Conservation (phyloP, 306 rosid genomes). For the Citrullus colocynthis region DNA sequence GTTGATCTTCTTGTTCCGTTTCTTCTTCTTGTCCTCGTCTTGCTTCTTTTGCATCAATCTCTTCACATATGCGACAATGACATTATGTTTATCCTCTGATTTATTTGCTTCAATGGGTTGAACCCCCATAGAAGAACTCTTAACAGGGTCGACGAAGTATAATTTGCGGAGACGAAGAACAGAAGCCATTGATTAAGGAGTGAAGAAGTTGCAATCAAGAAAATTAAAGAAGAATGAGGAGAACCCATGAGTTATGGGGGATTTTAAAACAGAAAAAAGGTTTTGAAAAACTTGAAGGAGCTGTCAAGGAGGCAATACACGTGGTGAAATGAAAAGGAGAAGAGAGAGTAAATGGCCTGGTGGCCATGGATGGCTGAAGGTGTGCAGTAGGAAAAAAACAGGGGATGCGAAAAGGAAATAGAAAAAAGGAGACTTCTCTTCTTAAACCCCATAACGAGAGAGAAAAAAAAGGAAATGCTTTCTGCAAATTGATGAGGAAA, state of each 20-base stretch:
- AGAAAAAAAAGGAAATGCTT: background rate
- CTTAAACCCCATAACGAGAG: background rate
- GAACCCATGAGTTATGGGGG: conserved; percentile 11
- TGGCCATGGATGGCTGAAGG: background rate
- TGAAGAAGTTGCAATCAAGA: background rate
- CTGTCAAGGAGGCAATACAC: conserved; percentile 13
- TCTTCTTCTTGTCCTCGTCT: conserved; percentile 15
- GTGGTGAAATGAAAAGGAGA: conserved; percentile 14
- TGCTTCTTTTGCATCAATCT: background rate
- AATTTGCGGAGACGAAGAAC: conserved; percentile 28
- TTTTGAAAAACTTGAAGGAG: conserved; percentile 2
- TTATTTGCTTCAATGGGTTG: conserved; percentile 12
- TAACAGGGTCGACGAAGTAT: conserved; percentile 16
- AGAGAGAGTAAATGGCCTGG: conserved; percentile 1
- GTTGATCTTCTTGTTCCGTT: conserved; percentile 9
- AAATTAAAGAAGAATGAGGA: conserved; percentile 5
- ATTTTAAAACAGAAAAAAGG: background rate
- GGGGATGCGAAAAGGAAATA: background rate
- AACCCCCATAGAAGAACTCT: conserved; percentile 17
- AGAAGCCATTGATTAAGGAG: conserved; percentile 24
- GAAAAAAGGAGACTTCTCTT: background rate
- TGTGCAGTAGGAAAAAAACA: conserved; percentile 4
- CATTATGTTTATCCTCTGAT: conserved; percentile 1
- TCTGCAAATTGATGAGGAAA: background rate
- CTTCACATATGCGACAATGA: background rate